Conservation (phyloP, 768 basidiomycete species). For the Mrakia blollopis region DNA sequence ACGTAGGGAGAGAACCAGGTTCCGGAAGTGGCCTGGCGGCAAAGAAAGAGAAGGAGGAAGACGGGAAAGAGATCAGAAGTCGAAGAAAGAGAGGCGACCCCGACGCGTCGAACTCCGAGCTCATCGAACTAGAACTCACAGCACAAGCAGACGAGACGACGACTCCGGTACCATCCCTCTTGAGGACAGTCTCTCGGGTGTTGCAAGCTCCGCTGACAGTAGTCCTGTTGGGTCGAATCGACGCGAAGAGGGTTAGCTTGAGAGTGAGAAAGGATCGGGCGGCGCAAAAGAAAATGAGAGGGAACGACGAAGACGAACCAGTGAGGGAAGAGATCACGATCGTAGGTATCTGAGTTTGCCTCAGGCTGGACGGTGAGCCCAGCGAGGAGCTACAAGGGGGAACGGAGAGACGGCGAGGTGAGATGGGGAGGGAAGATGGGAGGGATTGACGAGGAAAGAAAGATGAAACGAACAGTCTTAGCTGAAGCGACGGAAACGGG, state of each 20-base stretch:
- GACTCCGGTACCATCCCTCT: conserved; percentile 46
- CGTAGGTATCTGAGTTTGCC: conserved; percentile 21
- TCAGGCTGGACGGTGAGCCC: background rate
- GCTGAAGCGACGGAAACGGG: background rate
- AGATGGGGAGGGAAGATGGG: background rate
- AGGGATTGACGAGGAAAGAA: background rate
- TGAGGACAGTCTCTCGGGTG: conserved; percentile 37
- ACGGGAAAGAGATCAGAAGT: background rate
- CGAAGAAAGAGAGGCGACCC: background rate
- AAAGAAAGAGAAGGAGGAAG: background rate
- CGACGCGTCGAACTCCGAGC: conserved; percentile 48
- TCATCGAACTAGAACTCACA: conserved; percentile 50
- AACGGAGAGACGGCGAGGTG: background rate
- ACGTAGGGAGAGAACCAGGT: conserved; percentile 7
- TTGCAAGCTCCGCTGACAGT: conserved; percentile 15
- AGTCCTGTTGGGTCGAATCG: background rate
- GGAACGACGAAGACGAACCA: conserved; percentile 6
- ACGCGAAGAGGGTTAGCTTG: background rate
- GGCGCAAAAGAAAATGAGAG: background rate
- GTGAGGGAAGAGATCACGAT: conserved; percentile 26
- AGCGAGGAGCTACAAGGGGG: background rate
- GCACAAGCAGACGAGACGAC: conserved; percentile 48
- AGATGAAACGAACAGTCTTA: conserved; percentile 10
- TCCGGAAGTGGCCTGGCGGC: background rate
- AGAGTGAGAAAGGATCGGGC: background rate